Evolutionary conservation across 768 basidiomycete species (phyloP), one percentile per base, ranked within the genome.

Genomic region (Hysterangium stoloniferum): DNA sequence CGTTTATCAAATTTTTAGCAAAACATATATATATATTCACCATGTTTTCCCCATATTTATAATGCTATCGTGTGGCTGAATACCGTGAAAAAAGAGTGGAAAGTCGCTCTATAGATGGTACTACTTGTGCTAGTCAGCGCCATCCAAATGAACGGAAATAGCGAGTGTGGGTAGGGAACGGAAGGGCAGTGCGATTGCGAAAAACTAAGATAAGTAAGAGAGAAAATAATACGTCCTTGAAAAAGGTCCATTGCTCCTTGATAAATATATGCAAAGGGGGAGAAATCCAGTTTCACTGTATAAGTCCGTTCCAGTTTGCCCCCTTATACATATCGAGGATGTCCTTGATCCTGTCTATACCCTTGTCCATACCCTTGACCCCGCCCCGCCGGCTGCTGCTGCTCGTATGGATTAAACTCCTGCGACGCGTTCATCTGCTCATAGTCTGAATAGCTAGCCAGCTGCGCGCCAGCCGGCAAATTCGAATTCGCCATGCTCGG

Each of bases 301-400:
- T 20, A 12, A 8, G 8, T 20, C 8, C 38, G 22, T 8, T 25
- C 33, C 9, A 34, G 11, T 34, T 17, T 17, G 17, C 33, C 9
- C 9, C 22, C 42, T 44, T 25, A 44, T 44, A 44, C n/a, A 27
- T 44, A 44, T 15, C 42, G 42, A 22, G 42, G 42, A n/a, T 44
- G 42, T 27, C 42, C 42, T 24, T 43, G 41, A 11, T 8, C 42
- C 22, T 44, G 42, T 22, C 42, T 25, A 8, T n/a, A n/a, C n/a
- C n/a, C n/a, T n/a, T n/a, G n/a, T n/a, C n/a, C n/a, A n/a, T n/a
- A n/a, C n/a, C n/a, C n/a, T n/a, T n/a, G n/a, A n/a, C n/a, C n/a
- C n/a, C n/a, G n/a, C n/a, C n/a, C n/a, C n/a, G n/a, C n/a, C n/a
- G n/a, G n/a, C n/a, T n/a, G n/a, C n/a, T n/a, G n/a, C n/a, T 44